Evolutionary conservation across 1,284 basidiomycete species (phyloP).

Genomic region (Pisolithus thermaeus): DNA sequence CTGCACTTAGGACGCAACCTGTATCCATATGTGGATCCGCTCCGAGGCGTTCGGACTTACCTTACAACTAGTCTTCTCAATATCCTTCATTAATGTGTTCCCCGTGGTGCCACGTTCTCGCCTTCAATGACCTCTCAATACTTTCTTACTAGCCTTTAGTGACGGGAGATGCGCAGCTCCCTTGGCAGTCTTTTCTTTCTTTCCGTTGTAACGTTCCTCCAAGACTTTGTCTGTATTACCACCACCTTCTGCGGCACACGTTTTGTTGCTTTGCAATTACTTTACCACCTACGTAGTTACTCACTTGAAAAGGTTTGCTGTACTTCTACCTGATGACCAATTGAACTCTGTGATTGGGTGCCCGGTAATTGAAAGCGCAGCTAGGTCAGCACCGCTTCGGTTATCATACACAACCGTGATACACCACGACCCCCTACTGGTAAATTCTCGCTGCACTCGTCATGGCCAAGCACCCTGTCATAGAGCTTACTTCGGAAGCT

Average conservation of each 20-base stretch:
- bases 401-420: background rate
- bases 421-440: too few species aligned
- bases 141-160: background rate
- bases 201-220: background rate
- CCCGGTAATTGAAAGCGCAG: background rate
- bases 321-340: background rate
- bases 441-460: background rate
- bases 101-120: background rate
- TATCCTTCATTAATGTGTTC: constrained; percentile 1
- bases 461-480: constrained; percentile 52
- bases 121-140: background rate
- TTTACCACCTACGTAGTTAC: background rate
- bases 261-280: background rate
- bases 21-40: constrained; percentile 5
- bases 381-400: background rate
- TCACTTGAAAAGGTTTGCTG: constrained; percentile 6
- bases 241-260: background rate
- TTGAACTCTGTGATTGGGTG: background rate
- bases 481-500: constrained; percentile 69
- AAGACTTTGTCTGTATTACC: constrained; percentile 3
- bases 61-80: background rate
- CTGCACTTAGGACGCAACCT: background rate
- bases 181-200: background rate
- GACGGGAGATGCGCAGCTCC: too few species aligned
- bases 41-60: background rate